phyloP scores from a whole-genome alignment of 1,284 basidiomycete genomes.

The Apiotrichum akiyoshidainum region DNA sequence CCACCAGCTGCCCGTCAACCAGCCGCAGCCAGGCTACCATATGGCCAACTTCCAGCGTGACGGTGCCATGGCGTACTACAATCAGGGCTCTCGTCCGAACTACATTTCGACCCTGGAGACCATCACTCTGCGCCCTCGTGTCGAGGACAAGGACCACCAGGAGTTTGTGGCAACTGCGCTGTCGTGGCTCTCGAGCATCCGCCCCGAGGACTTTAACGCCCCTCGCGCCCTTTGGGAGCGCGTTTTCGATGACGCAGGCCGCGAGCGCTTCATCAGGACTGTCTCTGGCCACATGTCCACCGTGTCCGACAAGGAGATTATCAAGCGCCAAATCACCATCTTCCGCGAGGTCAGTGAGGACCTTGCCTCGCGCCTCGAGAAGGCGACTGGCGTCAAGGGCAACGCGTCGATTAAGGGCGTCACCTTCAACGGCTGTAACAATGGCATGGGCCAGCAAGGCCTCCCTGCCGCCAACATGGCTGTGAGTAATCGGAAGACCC shows the following conservation, averaged over 20 bases:
- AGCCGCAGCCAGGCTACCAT: slow-evolving; percentile 59
- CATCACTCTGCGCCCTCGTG: slow-evolving; percentile 34
- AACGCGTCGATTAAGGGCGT: slow-evolving; percentile 57
- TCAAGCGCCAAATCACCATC: slow-evolving; percentile 69
- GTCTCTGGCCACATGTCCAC: slow-evolving; percentile 68
- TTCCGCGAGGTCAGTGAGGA: slow-evolving; percentile 72
- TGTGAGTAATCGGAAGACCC: too few species aligned
- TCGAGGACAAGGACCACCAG: slow-evolving; percentile 60
- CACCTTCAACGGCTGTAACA: slow-evolving; percentile 55
- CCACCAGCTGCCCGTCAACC: slow-evolving; percentile 83
- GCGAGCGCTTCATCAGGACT: slow-evolving; percentile 70
- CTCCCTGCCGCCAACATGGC: slow-evolving; percentile 5
- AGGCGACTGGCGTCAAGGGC: slow-evolving; percentile 60
- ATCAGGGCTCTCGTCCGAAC: slow-evolving; percentile 78
- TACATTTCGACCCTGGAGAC: slow-evolving; percentile 69
- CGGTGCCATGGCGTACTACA: slow-evolving; percentile 60
- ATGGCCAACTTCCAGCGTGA: slow-evolving; percentile 76
- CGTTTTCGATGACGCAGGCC: slow-evolving; percentile 69
- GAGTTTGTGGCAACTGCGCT: slow-evolving; percentile 69
- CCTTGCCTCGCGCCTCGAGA: slow-evolving; percentile 69
- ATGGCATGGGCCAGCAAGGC: slow-evolving; percentile 18
- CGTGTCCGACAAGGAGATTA: slow-evolving; percentile 65
- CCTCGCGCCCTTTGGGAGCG: slow-evolving; percentile 73
- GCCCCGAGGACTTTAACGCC: slow-evolving; percentile 84
- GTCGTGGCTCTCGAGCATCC: slow-evolving; percentile 70